Base-by-base conservation (phyloP, 1,284 basidiomycete genomes). In the Fomitopsis schrenkii region DNA sequence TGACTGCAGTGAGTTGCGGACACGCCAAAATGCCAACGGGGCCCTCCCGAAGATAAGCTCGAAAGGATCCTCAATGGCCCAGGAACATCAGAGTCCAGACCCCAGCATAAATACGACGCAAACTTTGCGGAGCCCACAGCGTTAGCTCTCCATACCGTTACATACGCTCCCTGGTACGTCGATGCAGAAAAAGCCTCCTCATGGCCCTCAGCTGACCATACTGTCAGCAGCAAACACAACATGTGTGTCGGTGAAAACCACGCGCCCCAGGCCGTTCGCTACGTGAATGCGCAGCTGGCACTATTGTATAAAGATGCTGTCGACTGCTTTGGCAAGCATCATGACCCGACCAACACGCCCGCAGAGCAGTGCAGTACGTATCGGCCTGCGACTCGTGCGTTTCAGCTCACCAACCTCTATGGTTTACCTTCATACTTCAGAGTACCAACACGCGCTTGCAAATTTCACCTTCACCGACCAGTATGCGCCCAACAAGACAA, bases 221-320 rank as follows among this genome's bases (percentile, higher is more conserved):
- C 5, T 52, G 2, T 33, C 35, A 5, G 28, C n/a, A 35, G 36
- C 36, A 28, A 15, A 54, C 33, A 42, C 62, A 64, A 56, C 22
- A 74, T 74, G 73, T 74, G 72, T 56, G 62, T 69, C 54, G 71
- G 68, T 44, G 72, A 71, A 58, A 75, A 75, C 62, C 64, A 63
- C 22, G 74, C 72, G 5, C 64, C 66, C 12, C 67, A 71, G 44
- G 68, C 70, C 4, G 64, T 60, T n/a, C 69, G 68, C 19, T 75
- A 73, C 55, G 64, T 75, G 60, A 74, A 73, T 60, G 68, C 70
- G 4, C 73, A 75, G 57, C 66, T 74, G 41, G 40, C 62, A 2
- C 68, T 68, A 2, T 67, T 72, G 17, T 70, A 69, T 55, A 61
- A 70, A 26, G 71, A 70, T 50, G 68, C 70, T 10, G 30, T 58